Base-by-base conservation (phyloP, 1,284 basidiomycete genomes). In the Rhodotorula sp. region DNA sequence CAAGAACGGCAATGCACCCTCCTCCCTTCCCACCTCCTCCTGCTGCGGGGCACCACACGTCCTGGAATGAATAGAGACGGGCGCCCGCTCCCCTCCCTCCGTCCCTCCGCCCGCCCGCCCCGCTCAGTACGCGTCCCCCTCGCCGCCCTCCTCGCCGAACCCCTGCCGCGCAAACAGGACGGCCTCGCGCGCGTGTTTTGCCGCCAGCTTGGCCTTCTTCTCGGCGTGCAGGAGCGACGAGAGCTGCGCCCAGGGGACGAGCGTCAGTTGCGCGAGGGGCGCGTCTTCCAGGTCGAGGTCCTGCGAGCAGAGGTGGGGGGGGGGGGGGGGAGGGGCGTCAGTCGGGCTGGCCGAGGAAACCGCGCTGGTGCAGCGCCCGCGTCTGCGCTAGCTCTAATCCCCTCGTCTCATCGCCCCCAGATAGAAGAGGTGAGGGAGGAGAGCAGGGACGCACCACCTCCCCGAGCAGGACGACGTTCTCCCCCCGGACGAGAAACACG, bases 401-500 rank as follows among this genome's bases (percentile, higher is more conserved):
- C 39, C 39, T 7, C 39, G 7, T 39, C 15, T 39, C 22, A 22
- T 13, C 3, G 32, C 1, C 9, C 25, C 0, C 4, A 29, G 27
- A n/a, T 27, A 41, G 39, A 17, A 44, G 21, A 34, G 29, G 36
- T n/a, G 51, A 27, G 27, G 37, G 36, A 39, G 37, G 37, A 37
- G 7, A 50, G 46, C 44, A 10, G 29, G 39, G 48, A 87, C 93
- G 81, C 80, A 97, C 96, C 70, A 99, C 91, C 86, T 99, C 97
- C 64, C 97, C 97, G 65, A 99, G 84, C 62, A 98, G 84, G 21
- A 99, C 97, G 34, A 99, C 97, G 81, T 99, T 99, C 85, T 99
- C 97, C 61, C 97, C 97, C 76, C 97, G 88, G 76, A 99, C 94
- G 75, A 99, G 86, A 81, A 93, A 94, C 34, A 99, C 86, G 9